Base-by-base conservation (phyloP, 805 yeast genomes). In the Ogataea methylovora region DNA sequence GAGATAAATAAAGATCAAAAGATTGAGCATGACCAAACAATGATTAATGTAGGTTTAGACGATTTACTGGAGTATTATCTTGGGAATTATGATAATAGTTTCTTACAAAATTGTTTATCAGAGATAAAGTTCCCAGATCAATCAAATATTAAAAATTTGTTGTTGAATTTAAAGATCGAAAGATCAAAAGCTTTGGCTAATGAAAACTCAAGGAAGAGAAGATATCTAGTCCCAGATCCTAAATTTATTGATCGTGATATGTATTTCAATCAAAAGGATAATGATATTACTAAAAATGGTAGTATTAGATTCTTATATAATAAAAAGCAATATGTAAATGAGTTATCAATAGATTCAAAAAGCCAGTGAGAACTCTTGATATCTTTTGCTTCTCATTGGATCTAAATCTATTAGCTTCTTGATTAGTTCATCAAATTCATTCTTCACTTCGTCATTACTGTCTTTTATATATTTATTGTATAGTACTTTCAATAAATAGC, bases 361-460 rank as follows among this genome's bases (percentile, higher is more conserved):
- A 17, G 10, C 18, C 16, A 13, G 10, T 22, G 16, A n/a, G n/a
- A 39, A 40, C 10, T 73, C 74, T 25, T 59, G 33, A 43, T 84
- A 84, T 43, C 83, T 65, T 24, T 76, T 74, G 43, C 56, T 61
- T 41, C 94, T 63, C 51, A 79, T 59, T 1, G 90, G 85, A 56
- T 84, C 94, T 6, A 70, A 58, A 18, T 64, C 57, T 5, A 67
- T 58, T 38, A 84, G 60, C 31, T 52, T 65, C 3, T 59, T 35
- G 24, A 82, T 54, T 25, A 63, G 46, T 8, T 41, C 39, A 27
- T 51, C 41, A n/a, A 60, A 59, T 4, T 64, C 69, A 1, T 54
- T 50, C 1, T 39, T 3, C 44, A 32, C 8, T 16, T 31, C 34
- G 12, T 45, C 41, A 9, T 44, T 35, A 4, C 36, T 36, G 3